A percentile compares a stretch with the other conserved stretches of the same genome.
phyloP scores from a whole-genome alignment of 108 stramenopile species.

The Asterionellopsis glacialis region DNA sequence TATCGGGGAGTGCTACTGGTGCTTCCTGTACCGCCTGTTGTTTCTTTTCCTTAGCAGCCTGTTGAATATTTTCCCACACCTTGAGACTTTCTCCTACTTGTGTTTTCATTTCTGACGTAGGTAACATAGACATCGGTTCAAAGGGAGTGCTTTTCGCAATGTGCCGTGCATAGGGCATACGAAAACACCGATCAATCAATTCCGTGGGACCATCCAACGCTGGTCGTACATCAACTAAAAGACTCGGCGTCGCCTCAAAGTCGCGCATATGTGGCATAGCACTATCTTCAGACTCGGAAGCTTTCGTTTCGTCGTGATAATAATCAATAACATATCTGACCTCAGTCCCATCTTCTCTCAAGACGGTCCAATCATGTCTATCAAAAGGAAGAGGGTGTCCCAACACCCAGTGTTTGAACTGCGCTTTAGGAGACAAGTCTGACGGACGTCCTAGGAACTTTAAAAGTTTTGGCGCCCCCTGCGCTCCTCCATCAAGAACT shows the following conservation, averaged over 20 bases:
- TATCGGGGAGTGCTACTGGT: conserved; percentile 4
- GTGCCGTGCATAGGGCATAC: conserved; percentile 76
- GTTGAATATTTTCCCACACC: conserved; percentile 80
- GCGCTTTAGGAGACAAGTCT: conserved; percentile 93
- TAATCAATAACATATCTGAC: conserved; percentile 99
- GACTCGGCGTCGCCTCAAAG: conserved; percentile 53
- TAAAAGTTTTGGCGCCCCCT: conserved; percentile 56
- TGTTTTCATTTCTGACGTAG: conserved; percentile 49
- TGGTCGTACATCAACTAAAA: conserved; percentile 95
- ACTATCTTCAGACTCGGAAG: conserved; percentile 33
- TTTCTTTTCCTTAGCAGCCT: conserved; percentile 28
- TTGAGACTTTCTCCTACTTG: conserved; percentile 65
- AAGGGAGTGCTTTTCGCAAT: conserved; percentile 37
- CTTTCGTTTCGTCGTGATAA: conserved; percentile 88
- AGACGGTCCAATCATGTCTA: conserved; percentile 97
- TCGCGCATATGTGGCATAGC: conserved; percentile 58
- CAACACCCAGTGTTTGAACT: conserved; percentile 71
- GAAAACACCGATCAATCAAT: conserved; percentile 59
- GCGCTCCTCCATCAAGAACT: conserved; percentile 16
- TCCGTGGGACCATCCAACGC: conserved; percentile 76
- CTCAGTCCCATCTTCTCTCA: conserved; percentile 50
- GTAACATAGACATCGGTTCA: conserved; percentile 55
- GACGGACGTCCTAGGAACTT: conserved; percentile 91
- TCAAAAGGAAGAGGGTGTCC: conserved; percentile 96
- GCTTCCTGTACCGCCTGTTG: conserved; percentile 15